phyloP scores from a whole-genome alignment of 1,139 yeast species.

The Zygoascus hellenicus region DNA sequence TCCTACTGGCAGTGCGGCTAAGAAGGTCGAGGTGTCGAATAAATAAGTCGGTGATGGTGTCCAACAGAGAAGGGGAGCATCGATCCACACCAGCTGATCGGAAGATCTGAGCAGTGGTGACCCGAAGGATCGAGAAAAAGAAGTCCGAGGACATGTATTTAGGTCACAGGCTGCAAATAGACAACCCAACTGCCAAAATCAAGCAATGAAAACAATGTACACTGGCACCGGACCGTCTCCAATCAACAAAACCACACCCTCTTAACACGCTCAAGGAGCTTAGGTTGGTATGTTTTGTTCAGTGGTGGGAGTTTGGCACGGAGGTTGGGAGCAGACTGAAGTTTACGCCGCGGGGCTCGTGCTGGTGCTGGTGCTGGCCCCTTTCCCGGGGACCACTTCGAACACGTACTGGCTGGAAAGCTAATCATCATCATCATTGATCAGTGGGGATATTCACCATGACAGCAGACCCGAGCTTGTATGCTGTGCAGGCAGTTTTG shows the following conservation, averaged over 20 bases:
- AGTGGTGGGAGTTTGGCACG: too few relatives aligned
- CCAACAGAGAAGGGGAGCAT: slow-evolving; percentile 56
- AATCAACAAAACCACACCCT: too few relatives aligned
- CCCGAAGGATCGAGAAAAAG: slow-evolving; percentile 53
- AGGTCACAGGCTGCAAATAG: neutral
- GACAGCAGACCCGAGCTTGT: slow-evolving; percentile 38
- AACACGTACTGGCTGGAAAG: too few relatives aligned
- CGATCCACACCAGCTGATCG: slow-evolving; percentile 70
- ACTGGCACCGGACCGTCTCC: too few relatives aligned
- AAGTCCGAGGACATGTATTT: slow-evolving; percentile 40
- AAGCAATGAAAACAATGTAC: too few relatives aligned
- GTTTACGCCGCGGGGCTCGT: too few relatives aligned
- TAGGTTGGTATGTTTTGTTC: too few relatives aligned
- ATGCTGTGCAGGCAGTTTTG: slow-evolving; percentile 70
- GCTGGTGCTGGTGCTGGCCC: too few relatives aligned
- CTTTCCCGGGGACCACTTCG: too few relatives aligned
- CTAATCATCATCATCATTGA: neutral
- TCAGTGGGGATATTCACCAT: slow-evolving; percentile 11
- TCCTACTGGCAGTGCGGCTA: slow-evolving; percentile 38
- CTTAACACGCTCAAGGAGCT: neutral
- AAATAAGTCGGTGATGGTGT: slow-evolving; percentile 57
- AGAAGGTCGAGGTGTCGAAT: slow-evolving; percentile 49
- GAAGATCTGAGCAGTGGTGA: slow-evolving; percentile 60
- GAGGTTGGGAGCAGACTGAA: too few relatives aligned
- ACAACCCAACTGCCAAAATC: neutral